Conservation (phyloP, 805 yeast genomes). For the Kazachstania psychrophila region DNA sequence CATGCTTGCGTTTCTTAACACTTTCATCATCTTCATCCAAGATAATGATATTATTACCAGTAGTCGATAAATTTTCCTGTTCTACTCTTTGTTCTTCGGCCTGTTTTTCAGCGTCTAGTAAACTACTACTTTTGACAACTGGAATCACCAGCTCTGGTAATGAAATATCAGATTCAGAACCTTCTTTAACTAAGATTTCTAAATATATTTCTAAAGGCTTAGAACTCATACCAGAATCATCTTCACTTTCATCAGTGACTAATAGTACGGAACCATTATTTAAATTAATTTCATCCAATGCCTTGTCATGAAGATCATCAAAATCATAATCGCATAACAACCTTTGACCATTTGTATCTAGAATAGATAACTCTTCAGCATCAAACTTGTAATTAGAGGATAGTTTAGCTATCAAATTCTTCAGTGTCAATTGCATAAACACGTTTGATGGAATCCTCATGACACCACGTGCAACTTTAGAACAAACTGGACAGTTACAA, state of each 20-base stretch:
- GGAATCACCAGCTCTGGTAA: constrained; percentile 32
- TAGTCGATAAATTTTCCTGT: neutral
- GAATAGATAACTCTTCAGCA: constrained; percentile 26
- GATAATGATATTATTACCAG: neutral
- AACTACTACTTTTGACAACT: constrained; percentile 6
- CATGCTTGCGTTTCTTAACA: constrained; percentile 6
- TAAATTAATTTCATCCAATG: constrained; percentile 47
- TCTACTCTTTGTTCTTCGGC: constrained; percentile 5
- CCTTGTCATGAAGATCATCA: constrained; percentile 57
- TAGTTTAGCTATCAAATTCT: constrained; percentile 44
- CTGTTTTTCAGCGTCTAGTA: constrained; percentile 1
- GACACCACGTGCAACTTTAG: constrained; percentile 44
- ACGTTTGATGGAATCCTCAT: constrained; percentile 29
- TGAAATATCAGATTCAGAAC: constrained; percentile 8
- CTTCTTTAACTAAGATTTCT: constrained; percentile 12
- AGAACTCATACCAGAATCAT: constrained; percentile 22
- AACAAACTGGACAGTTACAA: constrained; percentile 60
- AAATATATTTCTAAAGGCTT: constrained; percentile 58
- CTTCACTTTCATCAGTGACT: constrained; percentile 74
- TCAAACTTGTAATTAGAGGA: constrained; percentile 43
- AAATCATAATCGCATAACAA: constrained; percentile 80
- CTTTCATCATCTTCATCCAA: constrained; percentile 7
- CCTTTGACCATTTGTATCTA: constrained; percentile 34
- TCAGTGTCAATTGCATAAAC: constrained; percentile 30
- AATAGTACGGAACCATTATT: constrained; percentile 52